phyloP scores from a whole-genome alignment of 2,329 filamentous ascomycete species.

The Stemphylium vesicarium region DNA sequence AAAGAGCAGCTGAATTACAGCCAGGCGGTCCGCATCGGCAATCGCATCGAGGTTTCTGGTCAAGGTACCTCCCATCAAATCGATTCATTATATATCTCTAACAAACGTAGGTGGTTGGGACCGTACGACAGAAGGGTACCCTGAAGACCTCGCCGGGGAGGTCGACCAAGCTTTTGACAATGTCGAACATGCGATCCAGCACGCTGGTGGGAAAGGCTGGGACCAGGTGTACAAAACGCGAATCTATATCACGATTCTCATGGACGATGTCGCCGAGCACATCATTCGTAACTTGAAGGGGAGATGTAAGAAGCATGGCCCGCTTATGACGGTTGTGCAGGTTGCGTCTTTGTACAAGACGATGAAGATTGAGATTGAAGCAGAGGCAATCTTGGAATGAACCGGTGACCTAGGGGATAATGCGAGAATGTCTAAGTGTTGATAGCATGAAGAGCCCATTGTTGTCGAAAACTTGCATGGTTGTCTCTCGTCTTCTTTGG shows the following conservation, averaged over 20 bases:
- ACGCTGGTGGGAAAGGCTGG: conserved; percentile 62
- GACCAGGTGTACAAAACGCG: conserved; percentile 52
- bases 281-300: conserved; percentile 25
- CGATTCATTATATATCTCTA: background rate
- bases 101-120: conserved; percentile 33
- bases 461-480: no score
- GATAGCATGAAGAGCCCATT: no score
- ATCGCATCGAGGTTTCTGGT: conserved; percentile 33
- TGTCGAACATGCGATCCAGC: conserved; percentile 58
- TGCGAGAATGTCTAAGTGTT: no score
- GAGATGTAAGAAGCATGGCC: conserved; percentile 33
- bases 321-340: conserved; percentile 31
- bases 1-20: conserved; percentile 28
- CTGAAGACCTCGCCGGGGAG: conserved; percentile 23
- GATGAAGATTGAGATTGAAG: conserved; percentile 38
- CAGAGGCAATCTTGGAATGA: conserved; percentile 18
- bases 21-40: conserved; percentile 36
- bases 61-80: conserved; percentile 24
- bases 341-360: conserved; percentile 27
- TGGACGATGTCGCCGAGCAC: conserved; percentile 19
- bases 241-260: conserved; percentile 22
- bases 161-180: conserved; percentile 59
- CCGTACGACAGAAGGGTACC: conserved; percentile 28
- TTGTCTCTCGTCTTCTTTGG: no score
- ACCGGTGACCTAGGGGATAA: no score